Base-by-base conservation (phyloP, 345 rosid genomes). In the Eucalyptus brandiana region DNA sequence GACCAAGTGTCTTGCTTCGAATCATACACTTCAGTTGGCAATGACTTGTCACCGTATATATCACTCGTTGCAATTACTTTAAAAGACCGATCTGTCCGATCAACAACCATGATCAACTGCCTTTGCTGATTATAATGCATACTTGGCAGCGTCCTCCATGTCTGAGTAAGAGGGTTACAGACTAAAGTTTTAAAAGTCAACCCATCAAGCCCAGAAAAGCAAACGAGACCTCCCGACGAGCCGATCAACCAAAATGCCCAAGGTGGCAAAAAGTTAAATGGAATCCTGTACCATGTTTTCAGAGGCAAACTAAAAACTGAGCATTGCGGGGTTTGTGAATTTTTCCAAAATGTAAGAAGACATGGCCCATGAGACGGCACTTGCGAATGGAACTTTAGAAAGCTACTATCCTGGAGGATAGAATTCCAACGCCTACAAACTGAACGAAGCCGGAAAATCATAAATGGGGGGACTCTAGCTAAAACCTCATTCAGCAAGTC, bases 231-330 rank as follows among this genome's bases (percentile, higher is more conserved):
- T 30, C 98, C 95, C 6, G 99, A 96, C 87, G 99, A 97, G 87
- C 99, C 98, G 72, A 97, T 96, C 93, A 96, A 90, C 99, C 99
- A 97, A 91, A 95, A 93, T 5, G 98, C 98, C 99, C 99, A 97
- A n/a, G 93, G 94, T 37, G 98, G 99, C 92, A 97, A 93, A 92
- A 97, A 97, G 80, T 90, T 88, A 91, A 97, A 95, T 5, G 99
- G 99, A 86, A 97, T 93, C 89, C 97, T 95, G 72, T 97, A 97
- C 99, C 99, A 97, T 4, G 95, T 91, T 92, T 96, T 96, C 92
- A 97, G 88, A 0, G 99, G 99, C 94, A 97, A 92, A 91, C 99
- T 97, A 87, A 97, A 96, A 90, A 97, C 96, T 1, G 99, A 97
- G 89, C 99, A 97, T 83, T 96, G 99, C 2, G 95, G 96, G 48